Conservation (phyloP, 2,329 filamentous ascomycete species). For the Trichoderma sp. region DNA sequence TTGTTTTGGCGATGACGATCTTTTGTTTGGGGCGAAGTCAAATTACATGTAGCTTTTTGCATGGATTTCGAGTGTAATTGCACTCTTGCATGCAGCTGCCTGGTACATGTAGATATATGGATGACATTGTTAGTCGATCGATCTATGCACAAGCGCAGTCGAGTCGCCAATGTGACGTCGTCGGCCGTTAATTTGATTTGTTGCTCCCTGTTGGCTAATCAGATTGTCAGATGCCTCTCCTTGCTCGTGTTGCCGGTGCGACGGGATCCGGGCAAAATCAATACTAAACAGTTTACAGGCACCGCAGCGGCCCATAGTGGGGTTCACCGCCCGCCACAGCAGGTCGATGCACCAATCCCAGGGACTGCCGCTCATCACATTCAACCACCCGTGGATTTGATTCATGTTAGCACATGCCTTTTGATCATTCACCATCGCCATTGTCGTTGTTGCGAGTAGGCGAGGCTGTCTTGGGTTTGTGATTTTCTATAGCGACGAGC, state of each 20-base stretch:
- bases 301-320: constrained; percentile 19
- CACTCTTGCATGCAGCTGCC: not conserved
- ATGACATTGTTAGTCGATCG: not conserved
- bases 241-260: constrained; percentile 11
- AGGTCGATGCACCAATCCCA: not conserved
- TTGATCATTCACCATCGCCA: not conserved
- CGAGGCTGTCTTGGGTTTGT: not conserved
- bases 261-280: not conserved
- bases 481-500: not conserved
- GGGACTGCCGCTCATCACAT: not conserved
- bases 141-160: not conserved
- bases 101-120: not conserved
- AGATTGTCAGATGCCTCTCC: not conserved
- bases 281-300: not conserved
- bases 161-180: not conserved
- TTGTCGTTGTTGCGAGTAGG: not conserved
- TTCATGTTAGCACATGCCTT: not conserved
- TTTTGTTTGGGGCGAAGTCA: not conserved
- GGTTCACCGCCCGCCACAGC: constrained; percentile 24
- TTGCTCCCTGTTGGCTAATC: not conserved
- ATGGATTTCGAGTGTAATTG: not conserved
- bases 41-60: not conserved
- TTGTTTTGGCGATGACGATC: constrained; percentile 1
- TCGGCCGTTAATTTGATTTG: not conserved
- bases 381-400: not conserved